Conservation (phyloP, 1,284 basidiomycete genomes). For the Neonothopanus nambi region DNA sequence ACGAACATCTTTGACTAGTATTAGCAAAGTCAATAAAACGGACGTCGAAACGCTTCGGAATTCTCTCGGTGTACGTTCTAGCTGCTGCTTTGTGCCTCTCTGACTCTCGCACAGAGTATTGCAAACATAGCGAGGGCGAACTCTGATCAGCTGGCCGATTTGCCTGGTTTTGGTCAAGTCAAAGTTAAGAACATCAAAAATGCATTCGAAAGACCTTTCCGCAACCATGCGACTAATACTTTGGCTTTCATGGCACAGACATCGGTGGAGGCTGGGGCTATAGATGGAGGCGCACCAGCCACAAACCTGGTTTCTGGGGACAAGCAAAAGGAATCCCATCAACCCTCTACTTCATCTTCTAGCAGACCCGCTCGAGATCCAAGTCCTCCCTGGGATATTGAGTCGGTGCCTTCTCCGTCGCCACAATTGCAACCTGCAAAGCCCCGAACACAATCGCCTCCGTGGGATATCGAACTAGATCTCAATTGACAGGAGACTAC, state of each 20-base stretch:
- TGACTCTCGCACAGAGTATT: slow-evolving; percentile 64
- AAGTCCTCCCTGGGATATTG: slow-evolving; percentile 15
- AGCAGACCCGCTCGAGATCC: slow-evolving; percentile 3
- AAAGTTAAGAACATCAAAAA: slow-evolving; percentile 87
- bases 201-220: slow-evolving; percentile 77
- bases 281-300: not conserved
- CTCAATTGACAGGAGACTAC: slow-evolving; percentile 6
- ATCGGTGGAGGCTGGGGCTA: slow-evolving; percentile 7
- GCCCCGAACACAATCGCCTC: not conserved
- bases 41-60: slow-evolving; percentile 93
- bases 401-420: not conserved
- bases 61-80: slow-evolving; percentile 82
- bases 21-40: slow-evolving; percentile 96
- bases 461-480: slow-evolving; percentile 18
- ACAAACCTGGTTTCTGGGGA: slow-evolving; percentile 13
- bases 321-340: slow-evolving; percentile 46
- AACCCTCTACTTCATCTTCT: not conserved
- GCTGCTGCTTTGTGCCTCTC: not conserved
- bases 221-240: slow-evolving; percentile 59
- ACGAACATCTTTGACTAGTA: slow-evolving; percentile 84
- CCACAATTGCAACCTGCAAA: not conserved
- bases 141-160: slow-evolving; percentile 73
- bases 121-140: slow-evolving; percentile 75
- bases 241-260: slow-evolving; percentile 37
- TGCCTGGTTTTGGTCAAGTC: slow-evolving; percentile 93